phyloP scores from a whole-genome alignment of 257 asterid genomes.

The Verbascum thapsus region DNA sequence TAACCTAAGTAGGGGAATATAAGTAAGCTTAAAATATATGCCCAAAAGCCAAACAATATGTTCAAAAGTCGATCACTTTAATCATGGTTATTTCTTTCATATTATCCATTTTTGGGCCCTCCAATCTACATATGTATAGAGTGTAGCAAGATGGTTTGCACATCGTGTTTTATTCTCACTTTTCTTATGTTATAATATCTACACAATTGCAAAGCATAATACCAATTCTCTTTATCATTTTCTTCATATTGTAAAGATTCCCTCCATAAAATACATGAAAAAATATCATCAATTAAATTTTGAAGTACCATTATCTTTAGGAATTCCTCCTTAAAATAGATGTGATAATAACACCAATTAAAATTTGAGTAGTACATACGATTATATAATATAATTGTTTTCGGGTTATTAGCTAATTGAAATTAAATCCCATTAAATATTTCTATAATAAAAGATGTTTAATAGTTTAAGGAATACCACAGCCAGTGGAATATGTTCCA shows the following conservation, averaged over 20 bases:
- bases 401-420: neutral
- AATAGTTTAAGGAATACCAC: neutral
- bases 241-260: slow-evolving; percentile 4
- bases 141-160: slow-evolving; percentile 4
- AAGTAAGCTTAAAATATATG: too few relatives aligned
- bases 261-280: neutral
- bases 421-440: neutral
- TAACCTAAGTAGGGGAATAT: too few relatives aligned
- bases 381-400: too few relatives aligned
- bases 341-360: neutral
- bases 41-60: too few relatives aligned
- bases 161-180: slow-evolving; percentile 23
- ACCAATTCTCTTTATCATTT: neutral
- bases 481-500: slow-evolving; percentile 24
- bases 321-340: neutral
- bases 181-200: slow-evolving; percentile 21
- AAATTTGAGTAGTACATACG: too few relatives aligned
- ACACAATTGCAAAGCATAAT: slow-evolving; percentile 15
- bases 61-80: too few relatives aligned
- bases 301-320: too few relatives aligned
- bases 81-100: too few relatives aligned
- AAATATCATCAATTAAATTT: neutral
- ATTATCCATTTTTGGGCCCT: too few relatives aligned
- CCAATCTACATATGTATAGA: too few relatives aligned
- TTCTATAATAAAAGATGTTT: neutral